A percentile compares a stretch with the other conserved stretches of the same genome.
Conservation (phyloP, 1,284 basidiomycete species). For the Chondrostereum purpureum region DNA sequence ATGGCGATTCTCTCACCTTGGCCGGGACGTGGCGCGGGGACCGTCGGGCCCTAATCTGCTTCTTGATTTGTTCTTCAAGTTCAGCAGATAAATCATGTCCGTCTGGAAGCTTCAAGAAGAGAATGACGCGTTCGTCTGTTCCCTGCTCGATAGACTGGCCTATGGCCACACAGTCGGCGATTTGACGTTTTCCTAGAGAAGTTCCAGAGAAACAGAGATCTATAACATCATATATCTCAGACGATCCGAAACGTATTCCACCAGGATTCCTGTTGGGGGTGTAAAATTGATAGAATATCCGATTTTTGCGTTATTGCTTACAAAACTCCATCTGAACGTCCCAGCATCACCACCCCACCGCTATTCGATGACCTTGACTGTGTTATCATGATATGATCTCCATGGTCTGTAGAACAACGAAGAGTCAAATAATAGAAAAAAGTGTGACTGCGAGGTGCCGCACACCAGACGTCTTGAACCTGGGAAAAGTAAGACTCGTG, state of each 20-base stretch:
- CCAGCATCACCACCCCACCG: slow-evolving; percentile 80
- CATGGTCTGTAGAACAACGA: slow-evolving; percentile 52
- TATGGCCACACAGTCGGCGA: slow-evolving; percentile 72
- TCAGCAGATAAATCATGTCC: slow-evolving; percentile 44
- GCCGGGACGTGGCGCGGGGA: slow-evolving; percentile 73
- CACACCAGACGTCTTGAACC: slow-evolving; percentile 71
- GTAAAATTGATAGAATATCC: slow-evolving; percentile 17
- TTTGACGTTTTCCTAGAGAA: slow-evolving; percentile 32
- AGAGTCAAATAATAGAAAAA: slow-evolving; percentile 7
- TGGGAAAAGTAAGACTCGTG: slow-evolving; percentile 75
- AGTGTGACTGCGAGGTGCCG: slow-evolving; percentile 22
- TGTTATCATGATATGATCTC: slow-evolving; percentile 71
- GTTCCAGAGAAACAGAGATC: slow-evolving; percentile 50
- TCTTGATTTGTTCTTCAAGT: slow-evolving; percentile 53
- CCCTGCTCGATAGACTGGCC: slow-evolving; percentile 68
- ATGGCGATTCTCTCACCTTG: slow-evolving; percentile 35
- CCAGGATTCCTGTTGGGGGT: slow-evolving; percentile 68
- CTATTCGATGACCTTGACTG: slow-evolving; percentile 59
- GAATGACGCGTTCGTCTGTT: slow-evolving; percentile 75
- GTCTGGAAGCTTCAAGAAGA: slow-evolving; percentile 70
- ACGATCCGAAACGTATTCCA: slow-evolving; percentile 80
- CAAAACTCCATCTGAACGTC: slow-evolving; percentile 79
- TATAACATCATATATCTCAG: slow-evolving; percentile 82
- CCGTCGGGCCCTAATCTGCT: slow-evolving; percentile 57
- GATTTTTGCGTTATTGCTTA: slow-evolving; percentile 20